These are phyloP conservation scores for Nemania sp. DNA, from an alignment of 2,329 filamentous ascomycete genomes.

Conservation along the genomic window DNA sequence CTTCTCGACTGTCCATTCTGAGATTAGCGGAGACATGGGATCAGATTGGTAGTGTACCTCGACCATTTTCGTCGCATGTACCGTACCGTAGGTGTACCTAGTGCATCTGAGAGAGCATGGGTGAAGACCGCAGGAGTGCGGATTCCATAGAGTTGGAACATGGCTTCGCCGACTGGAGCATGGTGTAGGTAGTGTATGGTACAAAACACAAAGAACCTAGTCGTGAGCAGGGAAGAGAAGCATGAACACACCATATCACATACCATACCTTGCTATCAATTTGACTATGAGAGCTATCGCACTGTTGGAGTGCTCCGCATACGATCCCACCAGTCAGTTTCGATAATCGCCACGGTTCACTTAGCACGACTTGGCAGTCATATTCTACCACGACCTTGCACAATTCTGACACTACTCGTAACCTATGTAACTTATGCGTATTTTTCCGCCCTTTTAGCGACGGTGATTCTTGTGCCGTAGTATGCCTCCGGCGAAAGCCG, in stretches of 20 bases:
- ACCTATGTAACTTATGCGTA: neutral
- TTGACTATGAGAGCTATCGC: neutral
- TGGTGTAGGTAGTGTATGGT: too few relatives aligned
- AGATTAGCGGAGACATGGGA: slow-evolving; percentile 12
- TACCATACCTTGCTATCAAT: too few relatives aligned
- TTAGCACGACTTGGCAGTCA: neutral
- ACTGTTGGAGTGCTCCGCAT: neutral
- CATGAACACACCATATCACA: neutral
- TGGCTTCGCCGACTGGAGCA: slow-evolving; percentile 1
- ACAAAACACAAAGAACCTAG: slow-evolving; percentile 1
- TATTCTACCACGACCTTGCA: too few relatives aligned
- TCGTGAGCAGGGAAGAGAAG: neutral
- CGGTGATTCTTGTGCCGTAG: neutral
- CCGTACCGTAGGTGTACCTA: too few relatives aligned
- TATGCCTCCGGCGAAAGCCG: neutral
- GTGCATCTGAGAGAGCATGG: too few relatives aligned
- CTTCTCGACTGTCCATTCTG: slow-evolving; percentile 2
- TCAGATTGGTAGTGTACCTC: neutral
- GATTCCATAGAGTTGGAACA: slow-evolving; percentile 15
- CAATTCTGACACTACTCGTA: too few relatives aligned
- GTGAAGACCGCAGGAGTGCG: neutral
- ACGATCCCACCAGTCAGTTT: neutral
- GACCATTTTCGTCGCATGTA: too few relatives aligned
- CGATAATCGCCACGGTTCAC: neutral
- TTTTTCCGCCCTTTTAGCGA: neutral